phyloP scores from a whole-genome alignment of 2,329 filamentous ascomycete species.

The Colletotrichum zoysiae region DNA sequence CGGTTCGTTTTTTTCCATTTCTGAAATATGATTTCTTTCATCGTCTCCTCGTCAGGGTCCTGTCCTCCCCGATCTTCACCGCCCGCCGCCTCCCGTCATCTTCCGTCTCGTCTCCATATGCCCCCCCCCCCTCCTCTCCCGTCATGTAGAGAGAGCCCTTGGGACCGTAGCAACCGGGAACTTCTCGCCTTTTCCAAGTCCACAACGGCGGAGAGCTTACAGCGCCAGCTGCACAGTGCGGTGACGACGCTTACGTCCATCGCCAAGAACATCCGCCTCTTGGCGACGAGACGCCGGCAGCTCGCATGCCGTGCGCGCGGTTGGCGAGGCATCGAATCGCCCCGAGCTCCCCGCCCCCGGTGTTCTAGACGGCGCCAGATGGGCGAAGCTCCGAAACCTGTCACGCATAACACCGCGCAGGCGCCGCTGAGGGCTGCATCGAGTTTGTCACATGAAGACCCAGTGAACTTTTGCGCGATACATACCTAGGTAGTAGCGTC shows the following conservation, averaged over 20 bases:
- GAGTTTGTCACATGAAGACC: not conserved
- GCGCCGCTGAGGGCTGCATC: not conserved
- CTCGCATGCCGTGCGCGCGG: conserved; percentile 16
- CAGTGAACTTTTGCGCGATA: not conserved
- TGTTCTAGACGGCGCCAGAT: not conserved
- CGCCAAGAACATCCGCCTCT: conserved; percentile 32
- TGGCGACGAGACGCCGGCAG: conserved; percentile 21
- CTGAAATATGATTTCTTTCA: not conserved
- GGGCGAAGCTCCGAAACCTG: not conserved
- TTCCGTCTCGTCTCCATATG: not conserved
- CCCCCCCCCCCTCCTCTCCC: not conserved
- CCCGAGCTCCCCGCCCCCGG: conserved; percentile 2
- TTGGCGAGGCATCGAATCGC: not conserved
- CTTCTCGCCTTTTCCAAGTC: not conserved
- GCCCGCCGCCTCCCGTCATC: conserved; percentile 27
- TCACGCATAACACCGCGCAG: not conserved
- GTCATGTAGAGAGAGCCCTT: not conserved
- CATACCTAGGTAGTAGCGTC: not conserved
- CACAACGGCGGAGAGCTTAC: not conserved
- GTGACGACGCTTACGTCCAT: conserved; percentile 33
- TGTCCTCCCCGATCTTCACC: not conserved
- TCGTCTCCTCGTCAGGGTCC: not conserved
- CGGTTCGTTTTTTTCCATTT: not conserved
- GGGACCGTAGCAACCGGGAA: not conserved
- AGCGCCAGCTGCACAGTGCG: conserved; percentile 10